phyloP scores from a whole-genome alignment of 129 eudicot genomes.

The Arctium minus region DNA sequence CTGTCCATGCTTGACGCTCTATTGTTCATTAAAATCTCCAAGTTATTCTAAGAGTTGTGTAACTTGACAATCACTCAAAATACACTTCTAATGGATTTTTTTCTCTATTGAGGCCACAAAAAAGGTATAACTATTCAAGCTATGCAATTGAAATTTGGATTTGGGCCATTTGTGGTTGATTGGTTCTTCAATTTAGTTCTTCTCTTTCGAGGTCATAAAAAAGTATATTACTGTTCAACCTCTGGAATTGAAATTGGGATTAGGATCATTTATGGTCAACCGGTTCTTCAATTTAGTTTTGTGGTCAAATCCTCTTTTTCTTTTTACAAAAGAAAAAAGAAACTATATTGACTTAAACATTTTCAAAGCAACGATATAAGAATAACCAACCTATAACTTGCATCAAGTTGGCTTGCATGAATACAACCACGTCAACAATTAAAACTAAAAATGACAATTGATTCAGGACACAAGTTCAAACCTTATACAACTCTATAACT shows the following conservation, averaged over 20 bases:
- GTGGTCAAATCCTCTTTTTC: neutral
- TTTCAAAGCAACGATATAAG: neutral
- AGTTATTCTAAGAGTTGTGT: too few species aligned
- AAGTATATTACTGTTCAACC: too few species aligned
- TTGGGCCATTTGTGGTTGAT: too few species aligned
- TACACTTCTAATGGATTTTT: neutral
- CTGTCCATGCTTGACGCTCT: too few species aligned
- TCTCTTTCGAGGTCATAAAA: too few species aligned
- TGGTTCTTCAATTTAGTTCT: too few species aligned
- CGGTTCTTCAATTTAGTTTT: neutral
- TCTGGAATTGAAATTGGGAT: too few species aligned
- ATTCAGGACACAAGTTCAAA: neutral
- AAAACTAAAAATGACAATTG: neutral
- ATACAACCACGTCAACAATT: neutral
- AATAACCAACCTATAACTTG: neutral
- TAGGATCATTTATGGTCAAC: neutral
- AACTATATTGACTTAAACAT: neutral
- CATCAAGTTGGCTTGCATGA: neutral
- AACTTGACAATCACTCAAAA: neutral
- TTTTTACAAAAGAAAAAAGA: neutral
- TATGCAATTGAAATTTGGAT: too few species aligned
- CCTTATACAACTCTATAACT: neutral
- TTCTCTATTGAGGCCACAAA: too few species aligned
- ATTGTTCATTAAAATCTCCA: too few species aligned
- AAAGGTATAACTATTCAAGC: too few species aligned